Conservation (phyloP, 179 eudicot genomes). For the Heliamphora pulchella region DNA sequence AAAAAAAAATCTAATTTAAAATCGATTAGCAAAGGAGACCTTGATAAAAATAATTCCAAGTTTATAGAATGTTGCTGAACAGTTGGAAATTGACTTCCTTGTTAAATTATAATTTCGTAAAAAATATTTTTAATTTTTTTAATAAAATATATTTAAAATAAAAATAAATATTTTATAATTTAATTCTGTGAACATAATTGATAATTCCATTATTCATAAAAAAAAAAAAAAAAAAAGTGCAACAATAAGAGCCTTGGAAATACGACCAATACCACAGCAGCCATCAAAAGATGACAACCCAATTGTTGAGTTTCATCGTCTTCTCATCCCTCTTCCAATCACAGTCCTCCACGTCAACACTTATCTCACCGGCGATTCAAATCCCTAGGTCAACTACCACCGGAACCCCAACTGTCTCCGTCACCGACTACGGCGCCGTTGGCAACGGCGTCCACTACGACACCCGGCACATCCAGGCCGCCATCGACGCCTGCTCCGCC, state of each 20-base stretch:
- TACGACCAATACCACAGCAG: background rate
- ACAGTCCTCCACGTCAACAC: constrained; percentile 21
- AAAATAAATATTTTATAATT: too few relatives aligned
- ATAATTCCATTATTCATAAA: too few relatives aligned
- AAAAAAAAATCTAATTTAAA: too few relatives aligned
- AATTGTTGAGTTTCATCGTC: background rate
- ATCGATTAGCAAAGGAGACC: too few relatives aligned
- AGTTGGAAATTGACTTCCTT: too few relatives aligned
- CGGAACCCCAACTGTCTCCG: constrained; percentile 38
- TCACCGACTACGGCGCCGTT: constrained; percentile 62
- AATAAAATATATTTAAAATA: too few relatives aligned
- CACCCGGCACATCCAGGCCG: constrained; percentile 65
- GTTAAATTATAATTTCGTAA: too few relatives aligned
- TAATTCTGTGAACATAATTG: too few relatives aligned
- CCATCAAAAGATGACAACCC: background rate
- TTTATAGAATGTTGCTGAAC: too few relatives aligned
- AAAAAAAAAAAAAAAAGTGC: too few relatives aligned
- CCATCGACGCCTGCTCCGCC: constrained; percentile 73
- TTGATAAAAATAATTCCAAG: too few relatives aligned
- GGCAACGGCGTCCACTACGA: constrained; percentile 70
- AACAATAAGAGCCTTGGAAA: background rate
- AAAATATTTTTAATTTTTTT: too few relatives aligned
- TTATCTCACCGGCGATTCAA: constrained; percentile 21
- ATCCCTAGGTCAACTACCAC: constrained; percentile 12
- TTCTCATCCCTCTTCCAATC: constrained; percentile 12